phyloP scores from a whole-genome alignment of 768 basidiomycete genomes.

The Phlegmacium glaucopus region DNA sequence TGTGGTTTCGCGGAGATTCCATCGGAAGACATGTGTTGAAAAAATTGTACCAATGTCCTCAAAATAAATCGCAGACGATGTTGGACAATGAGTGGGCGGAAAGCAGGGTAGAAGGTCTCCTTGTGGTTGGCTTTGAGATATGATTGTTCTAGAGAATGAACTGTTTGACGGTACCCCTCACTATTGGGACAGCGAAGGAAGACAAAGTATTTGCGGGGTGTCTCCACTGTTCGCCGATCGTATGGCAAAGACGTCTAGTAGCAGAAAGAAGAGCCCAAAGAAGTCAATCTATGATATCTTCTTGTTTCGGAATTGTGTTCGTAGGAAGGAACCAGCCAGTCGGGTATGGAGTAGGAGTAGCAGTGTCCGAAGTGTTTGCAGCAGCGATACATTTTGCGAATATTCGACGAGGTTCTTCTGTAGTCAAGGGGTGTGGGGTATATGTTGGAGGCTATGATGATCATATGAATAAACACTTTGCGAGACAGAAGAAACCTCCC shows the following conservation, averaged over 20 bases:
- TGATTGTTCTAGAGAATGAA: conserved; percentile 26
- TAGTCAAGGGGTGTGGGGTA: no score
- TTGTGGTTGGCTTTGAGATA: conserved; percentile 12
- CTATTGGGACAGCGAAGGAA: conserved; percentile 61
- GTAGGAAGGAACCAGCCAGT: conserved; percentile 46
- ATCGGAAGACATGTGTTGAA: conserved; percentile 22
- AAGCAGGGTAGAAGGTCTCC: conserved; percentile 24
- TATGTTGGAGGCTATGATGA: no score
- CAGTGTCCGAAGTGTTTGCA: no score
- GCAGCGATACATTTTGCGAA: no score
- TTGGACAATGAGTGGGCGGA: conserved; percentile 27
- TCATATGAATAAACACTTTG: no score
- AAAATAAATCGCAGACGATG: conserved; percentile 30
- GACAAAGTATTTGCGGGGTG: conserved; percentile 47
- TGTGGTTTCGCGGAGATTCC: conserved; percentile 4
- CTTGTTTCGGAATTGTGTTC: no score
- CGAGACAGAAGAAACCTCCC: no score
- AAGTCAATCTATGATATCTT: no score
- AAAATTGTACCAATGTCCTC: conserved; percentile 28
- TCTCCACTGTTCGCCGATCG: conserved; percentile 27
- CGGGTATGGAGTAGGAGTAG: no score
- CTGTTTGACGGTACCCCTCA: conserved; percentile 38
- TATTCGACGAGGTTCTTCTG: no score
- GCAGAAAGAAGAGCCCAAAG: no score
- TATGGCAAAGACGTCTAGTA: conserved; percentile 27